These are phyloP conservation scores for Barnettozyma hawaiiensis DNA, from an alignment of 1,139 yeast genomes.

Conservation along the genomic window DNA sequence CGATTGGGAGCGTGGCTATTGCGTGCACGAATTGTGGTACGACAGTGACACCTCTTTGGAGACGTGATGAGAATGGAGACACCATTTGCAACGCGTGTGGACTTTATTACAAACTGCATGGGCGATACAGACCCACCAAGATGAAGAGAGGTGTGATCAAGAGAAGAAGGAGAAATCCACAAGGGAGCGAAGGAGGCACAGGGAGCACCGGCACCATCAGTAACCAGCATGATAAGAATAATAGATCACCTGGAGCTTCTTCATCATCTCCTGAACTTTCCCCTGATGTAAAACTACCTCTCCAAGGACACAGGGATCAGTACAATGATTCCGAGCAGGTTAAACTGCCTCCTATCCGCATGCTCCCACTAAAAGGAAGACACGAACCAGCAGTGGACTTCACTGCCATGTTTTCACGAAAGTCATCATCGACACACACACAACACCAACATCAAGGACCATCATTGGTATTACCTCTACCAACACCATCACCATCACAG, in stretches of 20 bases:
- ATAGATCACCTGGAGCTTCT: background rate
- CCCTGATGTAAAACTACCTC: constrained; percentile 1
- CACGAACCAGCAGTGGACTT: constrained; percentile 28
- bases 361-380: constrained; percentile 16
- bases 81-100: constrained; percentile 19
- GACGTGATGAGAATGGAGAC: constrained; percentile 16
- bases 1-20: constrained; percentile 46
- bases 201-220: no score
- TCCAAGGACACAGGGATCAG: background rate
- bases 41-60: constrained; percentile 16
- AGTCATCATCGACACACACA: background rate
- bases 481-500: constrained; percentile 1
- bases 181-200: background rate
- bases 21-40: constrained; percentile 74
- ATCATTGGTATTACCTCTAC: background rate
- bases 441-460: constrained; percentile 1
- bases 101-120: constrained; percentile 51
- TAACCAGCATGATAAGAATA: no score
- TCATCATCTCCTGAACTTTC: constrained; percentile 8
- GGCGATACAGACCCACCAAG: constrained; percentile 69
- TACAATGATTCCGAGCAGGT: constrained; percentile 10
- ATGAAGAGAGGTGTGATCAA: constrained; percentile 71
- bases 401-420: constrained; percentile 23
- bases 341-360: constrained; percentile 23
- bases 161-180: constrained; percentile 51